Percentiles rank a stretch among this genome's conserved stretches.
Evolutionary conservation across 148 eudicot species (phyloP).

Genomic region (Fallopia convolvulus): DNA sequence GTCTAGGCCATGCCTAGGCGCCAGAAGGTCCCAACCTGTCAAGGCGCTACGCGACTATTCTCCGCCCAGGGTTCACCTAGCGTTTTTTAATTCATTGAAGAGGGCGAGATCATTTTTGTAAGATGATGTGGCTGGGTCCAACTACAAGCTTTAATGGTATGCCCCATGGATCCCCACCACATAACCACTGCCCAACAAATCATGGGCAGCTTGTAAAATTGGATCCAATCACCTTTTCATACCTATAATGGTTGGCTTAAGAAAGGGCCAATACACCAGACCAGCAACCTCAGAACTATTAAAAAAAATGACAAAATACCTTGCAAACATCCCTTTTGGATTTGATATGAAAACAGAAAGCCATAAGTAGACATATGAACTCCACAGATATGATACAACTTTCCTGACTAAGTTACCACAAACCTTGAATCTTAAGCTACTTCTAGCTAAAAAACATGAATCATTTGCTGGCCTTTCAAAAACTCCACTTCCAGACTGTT

Average conservation of each 20-base stretch:
- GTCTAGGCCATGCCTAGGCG: too few relatives aligned
- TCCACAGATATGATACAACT: background rate
- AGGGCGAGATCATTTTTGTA: background rate
- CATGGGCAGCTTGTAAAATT: background rate
- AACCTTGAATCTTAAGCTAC: conserved; percentile 18
- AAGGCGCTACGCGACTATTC: too few relatives aligned
- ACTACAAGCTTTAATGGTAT: background rate
- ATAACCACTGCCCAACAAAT: background rate
- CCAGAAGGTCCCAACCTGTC: too few relatives aligned
- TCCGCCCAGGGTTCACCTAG: too few relatives aligned
- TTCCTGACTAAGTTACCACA: background rate
- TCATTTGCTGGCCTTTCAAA: conserved; percentile 9
- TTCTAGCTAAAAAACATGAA: background rate
- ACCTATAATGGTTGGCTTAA: conserved; percentile 7
- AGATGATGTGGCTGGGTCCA: background rate
- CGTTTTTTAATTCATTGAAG: too few relatives aligned
- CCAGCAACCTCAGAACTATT: conserved; percentile 5
- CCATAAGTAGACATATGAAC: background rate
- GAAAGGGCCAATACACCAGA: conserved; percentile 17
- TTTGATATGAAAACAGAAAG: conserved; percentile 4
- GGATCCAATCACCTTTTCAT: conserved; percentile 1
- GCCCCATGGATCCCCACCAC: background rate
- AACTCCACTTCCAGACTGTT: conserved; percentile 16
- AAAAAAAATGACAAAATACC: background rate
- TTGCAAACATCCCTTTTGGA: background rate